Percentiles rank a stretch among this genome's conserved stretches.
phyloP scores from a whole-genome alignment of 1,139 yeast species.

The Suhomyces anneliseae region DNA sequence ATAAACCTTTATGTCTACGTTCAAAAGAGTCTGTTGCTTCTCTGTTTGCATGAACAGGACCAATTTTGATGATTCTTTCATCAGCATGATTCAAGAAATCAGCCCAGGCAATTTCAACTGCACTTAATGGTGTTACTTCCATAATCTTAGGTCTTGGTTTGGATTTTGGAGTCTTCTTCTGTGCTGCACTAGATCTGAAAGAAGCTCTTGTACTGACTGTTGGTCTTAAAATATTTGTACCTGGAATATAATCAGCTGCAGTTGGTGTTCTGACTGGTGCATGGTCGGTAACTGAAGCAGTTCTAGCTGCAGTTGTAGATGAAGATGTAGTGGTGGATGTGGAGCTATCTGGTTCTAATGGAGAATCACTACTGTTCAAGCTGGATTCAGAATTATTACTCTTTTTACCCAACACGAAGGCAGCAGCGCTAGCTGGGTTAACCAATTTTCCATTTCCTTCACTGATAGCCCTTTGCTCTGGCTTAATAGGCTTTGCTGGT shows the following conservation, averaged over 20 bases:
- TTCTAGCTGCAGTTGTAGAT: neutral
- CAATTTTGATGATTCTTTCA: slow-evolving; percentile 72
- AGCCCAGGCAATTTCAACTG: slow-evolving; percentile 71
- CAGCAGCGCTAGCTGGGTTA: slow-evolving; percentile 48
- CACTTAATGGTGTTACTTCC: slow-evolving; percentile 56
- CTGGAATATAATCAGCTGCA: slow-evolving; percentile 49
- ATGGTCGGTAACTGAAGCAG: neutral
- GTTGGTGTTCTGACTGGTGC: neutral
- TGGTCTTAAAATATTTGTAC: slow-evolving; percentile 59
- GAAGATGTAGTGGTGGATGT: neutral
- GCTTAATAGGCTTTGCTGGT: slow-evolving; percentile 11
- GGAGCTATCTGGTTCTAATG: slow-evolving; percentile 3
- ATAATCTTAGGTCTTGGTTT: slow-evolving; percentile 29
- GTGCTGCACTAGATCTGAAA: slow-evolving; percentile 20
- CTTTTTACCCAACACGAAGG: slow-evolving; percentile 39
- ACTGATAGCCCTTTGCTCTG: slow-evolving; percentile 14
- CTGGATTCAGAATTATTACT: slow-evolving; percentile 14
- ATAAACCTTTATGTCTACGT: slow-evolving; percentile 52
- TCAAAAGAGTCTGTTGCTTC: slow-evolving; percentile 52
- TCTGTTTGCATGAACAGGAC: slow-evolving; percentile 44
- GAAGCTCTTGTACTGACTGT: slow-evolving; percentile 44
- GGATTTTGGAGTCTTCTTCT: slow-evolving; percentile 13
- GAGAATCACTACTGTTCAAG: slow-evolving; percentile 12
- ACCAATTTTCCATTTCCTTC: slow-evolving; percentile 22
- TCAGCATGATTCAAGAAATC: slow-evolving; percentile 56